These are phyloP conservation scores for Microdochium trichocladiopsis DNA, from an alignment of 2,329 filamentous ascomycete species.

Conservation along the genomic window DNA sequence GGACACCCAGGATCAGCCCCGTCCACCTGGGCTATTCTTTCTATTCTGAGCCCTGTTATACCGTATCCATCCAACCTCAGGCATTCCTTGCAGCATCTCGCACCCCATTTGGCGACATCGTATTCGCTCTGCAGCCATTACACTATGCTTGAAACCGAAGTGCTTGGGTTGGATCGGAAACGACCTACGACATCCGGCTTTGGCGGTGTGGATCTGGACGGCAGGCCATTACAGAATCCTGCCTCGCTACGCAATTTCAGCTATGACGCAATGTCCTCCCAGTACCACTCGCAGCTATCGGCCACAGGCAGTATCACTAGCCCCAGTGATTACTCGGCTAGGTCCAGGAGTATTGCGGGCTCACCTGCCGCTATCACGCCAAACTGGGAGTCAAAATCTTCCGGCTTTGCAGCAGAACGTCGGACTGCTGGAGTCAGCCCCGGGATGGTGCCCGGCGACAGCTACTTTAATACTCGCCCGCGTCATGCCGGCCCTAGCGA, in stretches of 20 bases:
- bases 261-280: conserved; percentile 15
- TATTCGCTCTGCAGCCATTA: conserved; percentile 85
- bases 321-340: conserved; percentile 75
- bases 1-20: conserved; percentile 25
- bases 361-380: conserved; percentile 66
- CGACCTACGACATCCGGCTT: conserved; percentile 61
- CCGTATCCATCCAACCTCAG: conserved; percentile 84
- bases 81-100: conserved; percentile 75
- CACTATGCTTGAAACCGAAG: conserved; percentile 71
- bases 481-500: background rate
- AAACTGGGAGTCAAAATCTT: conserved; percentile 51
- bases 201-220: conserved; percentile 57
- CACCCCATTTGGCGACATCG: conserved; percentile 83
- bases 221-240: conserved; percentile 37
- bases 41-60: conserved; percentile 77
- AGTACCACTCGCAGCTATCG: conserved; percentile 38
- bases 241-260: conserved; percentile 22
- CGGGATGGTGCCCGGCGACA: conserved; percentile 34
- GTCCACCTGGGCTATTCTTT: conserved; percentile 80
- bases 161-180: conserved; percentile 62
- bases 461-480: conserved; percentile 41
- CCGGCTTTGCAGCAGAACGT: conserved; percentile 43
- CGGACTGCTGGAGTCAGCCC: conserved; percentile 46
- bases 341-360: conserved; percentile 65
- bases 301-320: conserved; percentile 68